Evolutionary conservation across 2,329 filamentous ascomycete genomes (phyloP).

Genomic region (Talaromyces sp.): DNA sequence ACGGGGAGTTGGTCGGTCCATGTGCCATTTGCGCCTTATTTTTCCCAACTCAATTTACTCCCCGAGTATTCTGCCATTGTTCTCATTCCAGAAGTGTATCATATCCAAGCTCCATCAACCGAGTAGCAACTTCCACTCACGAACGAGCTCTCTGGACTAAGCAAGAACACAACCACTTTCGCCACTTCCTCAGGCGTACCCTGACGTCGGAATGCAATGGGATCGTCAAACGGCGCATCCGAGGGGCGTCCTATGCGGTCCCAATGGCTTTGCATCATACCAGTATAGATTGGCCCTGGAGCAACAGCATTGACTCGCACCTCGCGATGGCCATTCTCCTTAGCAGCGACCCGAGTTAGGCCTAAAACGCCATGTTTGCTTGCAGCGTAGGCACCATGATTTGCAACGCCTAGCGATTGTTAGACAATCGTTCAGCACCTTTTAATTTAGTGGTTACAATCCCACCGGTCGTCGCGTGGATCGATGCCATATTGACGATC

Average conservation of each 20-base stretch:
- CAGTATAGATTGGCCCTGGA: neutral
- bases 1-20: too few relatives aligned
- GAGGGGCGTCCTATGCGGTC: neutral
- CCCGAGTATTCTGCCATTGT: too few relatives aligned
- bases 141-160: neutral
- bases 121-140: neutral
- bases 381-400: neutral
- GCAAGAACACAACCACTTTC: neutral
- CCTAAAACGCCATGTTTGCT: constrained; percentile 2
- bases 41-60: too few relatives aligned
- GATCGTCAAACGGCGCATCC: neutral
- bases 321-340: neutral
- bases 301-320: constrained; percentile 1
- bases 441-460: neutral
- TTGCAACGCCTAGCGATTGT: neutral
- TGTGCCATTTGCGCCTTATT: too few relatives aligned
- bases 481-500: constrained; percentile 1
- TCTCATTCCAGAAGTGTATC: neutral
- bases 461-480: neutral
- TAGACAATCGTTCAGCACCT: neutral
- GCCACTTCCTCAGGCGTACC: neutral
- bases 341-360: neutral
- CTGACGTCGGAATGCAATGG: neutral
- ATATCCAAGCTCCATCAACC: constrained; percentile 7
- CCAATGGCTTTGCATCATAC: neutral